Conservation (phyloP, 495 filamentous ascomycete species). For the Cenococcum geophilum region DNA sequence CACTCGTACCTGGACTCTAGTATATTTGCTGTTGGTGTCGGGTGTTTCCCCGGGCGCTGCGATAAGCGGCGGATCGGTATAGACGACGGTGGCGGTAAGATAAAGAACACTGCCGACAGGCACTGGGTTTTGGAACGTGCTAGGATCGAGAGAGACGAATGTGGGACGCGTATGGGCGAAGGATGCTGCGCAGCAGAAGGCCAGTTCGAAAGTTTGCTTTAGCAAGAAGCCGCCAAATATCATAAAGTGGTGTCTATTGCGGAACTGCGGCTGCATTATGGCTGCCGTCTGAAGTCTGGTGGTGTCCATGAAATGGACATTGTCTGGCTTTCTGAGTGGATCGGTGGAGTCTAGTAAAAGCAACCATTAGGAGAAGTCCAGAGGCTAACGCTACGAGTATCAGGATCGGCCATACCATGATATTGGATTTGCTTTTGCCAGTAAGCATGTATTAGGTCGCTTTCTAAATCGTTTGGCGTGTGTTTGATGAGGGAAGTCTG, state of each 20-base stretch:
- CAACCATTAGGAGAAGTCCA: not conserved
- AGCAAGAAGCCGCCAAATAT: conserved; percentile 84
- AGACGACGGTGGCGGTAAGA: conserved; percentile 68
- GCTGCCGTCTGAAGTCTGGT: conserved; percentile 63
- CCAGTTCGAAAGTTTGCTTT: conserved; percentile 76
- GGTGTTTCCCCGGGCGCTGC: conserved; percentile 35
- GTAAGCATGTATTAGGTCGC: conserved; percentile 70
- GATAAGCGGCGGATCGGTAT: conserved; percentile 61
- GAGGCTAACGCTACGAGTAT: not conserved
- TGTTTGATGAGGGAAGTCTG: conserved; percentile 61
- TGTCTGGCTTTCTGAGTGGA: conserved; percentile 51
- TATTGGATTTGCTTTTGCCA: conserved; percentile 71
- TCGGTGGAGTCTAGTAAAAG: conserved; percentile 51
- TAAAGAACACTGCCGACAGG: conserved; percentile 80
- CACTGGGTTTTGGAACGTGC: conserved; percentile 77
- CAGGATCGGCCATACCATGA: conserved; percentile 41
- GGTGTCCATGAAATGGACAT: conserved; percentile 60
- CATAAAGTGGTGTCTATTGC: conserved; percentile 84
- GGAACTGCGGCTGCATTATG: conserved; percentile 85
- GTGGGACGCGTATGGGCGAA: conserved; percentile 69
- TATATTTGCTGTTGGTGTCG: conserved; percentile 46
- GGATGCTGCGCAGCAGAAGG: conserved; percentile 81
- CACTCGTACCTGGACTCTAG: conserved; percentile 68
- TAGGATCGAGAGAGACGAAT: conserved; percentile 72
- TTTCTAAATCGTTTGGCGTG: conserved; percentile 70